These are phyloP conservation scores for Kuraishia borneana DNA, from an alignment of 805 yeast genomes.

Conservation along the genomic window DNA sequence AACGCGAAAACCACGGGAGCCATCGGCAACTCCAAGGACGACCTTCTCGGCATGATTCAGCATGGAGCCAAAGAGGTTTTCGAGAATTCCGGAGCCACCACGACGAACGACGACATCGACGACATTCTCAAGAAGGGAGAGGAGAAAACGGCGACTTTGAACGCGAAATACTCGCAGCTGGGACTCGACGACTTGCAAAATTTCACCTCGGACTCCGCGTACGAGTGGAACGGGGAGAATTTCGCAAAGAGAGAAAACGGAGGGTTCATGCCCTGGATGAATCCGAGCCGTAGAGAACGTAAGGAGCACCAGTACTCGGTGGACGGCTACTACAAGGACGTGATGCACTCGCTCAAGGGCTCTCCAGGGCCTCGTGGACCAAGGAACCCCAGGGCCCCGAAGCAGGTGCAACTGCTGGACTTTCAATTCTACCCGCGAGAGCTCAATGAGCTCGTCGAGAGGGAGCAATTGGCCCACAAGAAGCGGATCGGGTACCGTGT, in stretches of 20 bases:
- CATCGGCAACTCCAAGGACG: slow-evolving; percentile 65
- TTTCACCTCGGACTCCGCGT: slow-evolving; percentile 82
- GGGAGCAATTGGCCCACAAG: slow-evolving; percentile 57
- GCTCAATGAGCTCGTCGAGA: slow-evolving; percentile 39
- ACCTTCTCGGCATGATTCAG: slow-evolving; percentile 88
- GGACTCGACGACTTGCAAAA: slow-evolving; percentile 92
- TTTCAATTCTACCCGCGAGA: slow-evolving; percentile 62
- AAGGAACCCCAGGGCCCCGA: slow-evolving; percentile 45
- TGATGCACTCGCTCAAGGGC: slow-evolving; percentile 25
- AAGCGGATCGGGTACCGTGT: slow-evolving; percentile 49
- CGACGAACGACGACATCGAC: slow-evolving; percentile 67
- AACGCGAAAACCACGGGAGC: slow-evolving; percentile 23
- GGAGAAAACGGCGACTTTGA: slow-evolving; percentile 66
- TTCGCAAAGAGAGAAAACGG: slow-evolving; percentile 50
- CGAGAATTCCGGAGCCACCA: slow-evolving; percentile 25
- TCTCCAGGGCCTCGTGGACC: slow-evolving; percentile 25
- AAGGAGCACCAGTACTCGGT: slow-evolving; percentile 74
- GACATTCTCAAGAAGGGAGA: slow-evolving; percentile 72
- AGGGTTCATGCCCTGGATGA: slow-evolving; percentile 47
- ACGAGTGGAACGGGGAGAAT: slow-evolving; percentile 93
- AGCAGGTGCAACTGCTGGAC: slow-evolving; percentile 51
- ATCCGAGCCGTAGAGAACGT: slow-evolving; percentile 66
- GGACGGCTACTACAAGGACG: slow-evolving; percentile 54
- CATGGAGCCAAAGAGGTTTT: slow-evolving; percentile 91
- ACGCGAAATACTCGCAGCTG: slow-evolving; percentile 71